Conservation (phyloP, 257 asterid species). For the Knoxia roxburghii region DNA sequence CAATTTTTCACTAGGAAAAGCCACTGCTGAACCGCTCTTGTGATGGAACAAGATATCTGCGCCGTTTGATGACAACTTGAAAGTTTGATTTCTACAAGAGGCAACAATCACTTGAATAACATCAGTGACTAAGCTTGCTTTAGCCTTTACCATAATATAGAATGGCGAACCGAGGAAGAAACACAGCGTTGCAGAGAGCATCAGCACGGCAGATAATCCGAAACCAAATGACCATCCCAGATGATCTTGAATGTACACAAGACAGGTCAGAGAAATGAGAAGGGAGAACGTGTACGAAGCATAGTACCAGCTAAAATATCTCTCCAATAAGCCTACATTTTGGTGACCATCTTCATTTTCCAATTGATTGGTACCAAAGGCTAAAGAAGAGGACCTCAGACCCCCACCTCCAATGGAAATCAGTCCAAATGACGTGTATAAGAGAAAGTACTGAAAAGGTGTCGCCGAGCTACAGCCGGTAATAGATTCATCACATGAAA, state of each 20-base stretch:
- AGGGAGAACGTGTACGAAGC: slow-evolving; percentile 37
- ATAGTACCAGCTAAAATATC: slow-evolving; percentile 74
- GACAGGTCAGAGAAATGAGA: slow-evolving; percentile 48
- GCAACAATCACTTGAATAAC: slow-evolving; percentile 49
- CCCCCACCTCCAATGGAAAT: slow-evolving; percentile 74
- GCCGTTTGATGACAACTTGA: slow-evolving; percentile 16
- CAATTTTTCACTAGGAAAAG: slow-evolving; percentile 44
- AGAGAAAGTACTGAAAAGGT: slow-evolving; percentile 31
- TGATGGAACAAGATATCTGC: slow-evolving; percentile 29
- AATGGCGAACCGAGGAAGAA: slow-evolving; percentile 53
- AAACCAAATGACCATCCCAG: slow-evolving; percentile 70
- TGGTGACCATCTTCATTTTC: slow-evolving; percentile 23
- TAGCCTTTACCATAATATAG: slow-evolving; percentile 42
- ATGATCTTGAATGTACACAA: slow-evolving; percentile 74
- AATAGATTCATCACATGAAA: slow-evolving; percentile 30
- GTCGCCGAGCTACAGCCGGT: slow-evolving; percentile 35
- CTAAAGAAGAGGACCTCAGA: slow-evolving; percentile 45
- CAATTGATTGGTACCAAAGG: slow-evolving; percentile 73
- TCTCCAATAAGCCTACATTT: slow-evolving; percentile 22
- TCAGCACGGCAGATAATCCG: slow-evolving; percentile 48
- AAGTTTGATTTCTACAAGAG: slow-evolving; percentile 43
- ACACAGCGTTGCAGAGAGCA: slow-evolving; percentile 28
- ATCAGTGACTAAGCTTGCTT: slow-evolving; percentile 37
- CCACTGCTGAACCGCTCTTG: slow-evolving; percentile 28
- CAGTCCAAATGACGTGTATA: slow-evolving; percentile 44